Conservation (phyloP, 1,284 basidiomycete genomes). For the Golubevia pallescens region DNA sequence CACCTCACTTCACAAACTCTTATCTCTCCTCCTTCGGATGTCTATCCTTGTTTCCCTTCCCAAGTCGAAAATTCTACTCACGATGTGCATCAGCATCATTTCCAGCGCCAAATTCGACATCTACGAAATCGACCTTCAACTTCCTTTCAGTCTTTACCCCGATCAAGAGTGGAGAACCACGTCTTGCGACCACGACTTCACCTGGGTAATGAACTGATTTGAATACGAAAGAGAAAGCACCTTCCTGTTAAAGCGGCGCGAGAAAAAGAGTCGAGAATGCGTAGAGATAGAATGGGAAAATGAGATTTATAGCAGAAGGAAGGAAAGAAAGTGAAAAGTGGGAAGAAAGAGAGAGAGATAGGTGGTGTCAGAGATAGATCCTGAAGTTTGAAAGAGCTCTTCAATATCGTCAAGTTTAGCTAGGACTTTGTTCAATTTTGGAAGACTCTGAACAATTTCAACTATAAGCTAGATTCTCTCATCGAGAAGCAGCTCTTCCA, state of each 20-base stretch:
- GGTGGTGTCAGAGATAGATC: background rate
- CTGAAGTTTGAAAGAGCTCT: background rate
- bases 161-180: conserved; percentile 93
- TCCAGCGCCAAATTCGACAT: conserved; percentile 74
- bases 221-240: conserved; percentile 99
- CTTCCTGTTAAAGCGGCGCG: conserved; percentile 70
- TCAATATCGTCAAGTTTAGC: too few species aligned
- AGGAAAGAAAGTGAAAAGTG: background rate
- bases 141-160: conserved; percentile 99
- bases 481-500: too few species aligned
- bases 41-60: too few species aligned
- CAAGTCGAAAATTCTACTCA: background rate
- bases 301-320: background rate
- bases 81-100: conserved; percentile 16
- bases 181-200: conserved; percentile 91
- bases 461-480: too few species aligned
- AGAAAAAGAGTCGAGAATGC: background rate
- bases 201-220: conserved; percentile 96
- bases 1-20: background rate
- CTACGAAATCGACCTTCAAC: conserved; percentile 99
- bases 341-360: background rate
- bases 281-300: background rate
- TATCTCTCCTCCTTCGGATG: too few species aligned
- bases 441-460: too few species aligned
- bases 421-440: too few species aligned